phyloP scores from a whole-genome alignment of 1,284 basidiomycete species.

The Sphaerobolus stellatus region DNA sequence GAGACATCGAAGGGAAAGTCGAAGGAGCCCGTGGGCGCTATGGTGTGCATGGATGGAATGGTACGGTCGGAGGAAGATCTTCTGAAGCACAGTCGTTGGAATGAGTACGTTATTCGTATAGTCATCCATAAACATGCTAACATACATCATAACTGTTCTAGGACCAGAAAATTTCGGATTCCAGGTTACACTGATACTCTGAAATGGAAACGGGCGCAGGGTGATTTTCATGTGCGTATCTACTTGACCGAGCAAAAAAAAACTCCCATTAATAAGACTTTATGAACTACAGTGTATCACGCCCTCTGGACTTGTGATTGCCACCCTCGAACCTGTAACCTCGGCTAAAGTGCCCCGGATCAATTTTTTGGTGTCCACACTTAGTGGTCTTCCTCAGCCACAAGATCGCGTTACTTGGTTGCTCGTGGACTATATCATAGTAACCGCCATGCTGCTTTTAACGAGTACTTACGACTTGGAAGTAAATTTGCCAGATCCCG shows the following conservation, averaged over 20 bases:
- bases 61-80: conserved; percentile 60
- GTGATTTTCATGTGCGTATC: conserved; percentile 53
- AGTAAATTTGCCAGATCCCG: background rate
- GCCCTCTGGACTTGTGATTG: conserved; percentile 56
- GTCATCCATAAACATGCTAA: too few species aligned
- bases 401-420: conserved; percentile 54
- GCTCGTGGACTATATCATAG: conserved; percentile 65
- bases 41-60: conserved; percentile 56
- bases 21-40: conserved; percentile 44
- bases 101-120: conserved; percentile 45
- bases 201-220: conserved; percentile 67
- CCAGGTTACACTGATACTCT: conserved; percentile 61
- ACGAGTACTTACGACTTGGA: conserved; percentile 56
- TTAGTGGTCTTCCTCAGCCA: conserved; percentile 49
- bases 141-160: conserved; percentile 19
- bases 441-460: conserved; percentile 62
- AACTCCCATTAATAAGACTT: too few species aligned
- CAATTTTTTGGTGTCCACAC: conserved; percentile 51
- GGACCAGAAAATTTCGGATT: conserved; percentile 62
- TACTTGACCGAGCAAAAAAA: too few species aligned
- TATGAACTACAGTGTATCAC: conserved; percentile 57
- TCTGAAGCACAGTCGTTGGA: conserved; percentile 49
- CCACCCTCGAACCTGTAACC: conserved; percentile 56
- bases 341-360: conserved; percentile 50
- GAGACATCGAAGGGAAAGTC: conserved; percentile 48